Evolutionary conservation across 2,329 filamentous ascomycete genomes (phyloP), one percentile per base, ranked within the genome.

Genomic region (Colletotrichum phormii): DNA sequence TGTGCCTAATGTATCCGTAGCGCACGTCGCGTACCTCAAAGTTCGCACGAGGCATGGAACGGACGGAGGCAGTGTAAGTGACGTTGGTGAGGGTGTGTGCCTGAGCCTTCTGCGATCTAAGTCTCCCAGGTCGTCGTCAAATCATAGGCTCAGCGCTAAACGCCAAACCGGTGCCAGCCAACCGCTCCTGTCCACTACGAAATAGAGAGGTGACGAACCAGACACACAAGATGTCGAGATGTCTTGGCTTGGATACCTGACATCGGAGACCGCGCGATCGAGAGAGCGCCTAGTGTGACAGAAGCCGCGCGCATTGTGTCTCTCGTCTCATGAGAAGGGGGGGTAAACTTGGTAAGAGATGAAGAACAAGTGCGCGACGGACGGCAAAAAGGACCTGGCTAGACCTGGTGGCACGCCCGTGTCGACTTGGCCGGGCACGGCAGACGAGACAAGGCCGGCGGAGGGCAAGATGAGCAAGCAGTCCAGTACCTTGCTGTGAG

Each of bases 101-200:
- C 60, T 72, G 46, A 49, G 35, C 60, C 55, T 58, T n/a, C 66
- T 64, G 66, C 53, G 15, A 42, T 42, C 15, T 15, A 42, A 64
- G 26, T 46, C 33, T 60, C 6, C 37, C 37, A 42, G 13, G 37
- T 15, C 26, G 55, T 42, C 46, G 35, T 70, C 66, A 51, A 72
- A 70, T 72, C 71, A 55, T 55, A 49, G 12, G 18, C 22, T 26
- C 66, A 37, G 71, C 71, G 66, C 71, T 72, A 72, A 64, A 71
- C 54, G 29, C 53, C 65, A 46, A 64, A 54, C 22, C 24, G 31
- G 54, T 22, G 69, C 54, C 26, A 54, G 55, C 70, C 70, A 72
- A 70, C 70, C 66, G 65, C 59, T 33, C 18, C 37, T 64, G 22
- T 46, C 59, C 42, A 33, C 46, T 58, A 42, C 69, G 53, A 46